Evolutionary conservation across 371 early-diverging fungal species (phyloP), one percentile per base, ranked within the genome.

Genomic region (Rhizopus sp.): DNA sequence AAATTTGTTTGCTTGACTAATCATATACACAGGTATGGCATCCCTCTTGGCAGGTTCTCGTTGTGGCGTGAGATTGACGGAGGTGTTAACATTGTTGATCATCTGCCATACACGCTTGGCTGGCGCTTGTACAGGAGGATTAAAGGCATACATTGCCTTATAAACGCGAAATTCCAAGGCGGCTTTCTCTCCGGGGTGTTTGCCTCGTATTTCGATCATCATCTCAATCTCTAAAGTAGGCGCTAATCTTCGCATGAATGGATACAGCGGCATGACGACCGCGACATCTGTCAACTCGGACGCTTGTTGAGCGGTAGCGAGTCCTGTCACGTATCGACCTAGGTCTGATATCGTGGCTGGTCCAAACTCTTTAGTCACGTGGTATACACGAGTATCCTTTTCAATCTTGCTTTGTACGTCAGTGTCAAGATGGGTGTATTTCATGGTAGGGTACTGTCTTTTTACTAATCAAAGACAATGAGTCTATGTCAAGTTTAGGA

Each of bases 301-400:
- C 3, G 68, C 67, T 55, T 84, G 81, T 39, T 87, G 87, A 5
- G 85, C 85, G 13, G 75, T 56, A 5, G 85, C 81, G 8, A 87
- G 66, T 2, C 83, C 81, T 10, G 87, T 87, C n/a, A 85, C 80
- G 5, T 83, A 76, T 70, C 75, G 77, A 15, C 87, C 87, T 31
- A 87, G 63, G 7, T 80, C 78, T 23, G 84, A 80, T 76, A 79
- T 71, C 5, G 81, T 64, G 0, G 86, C 85, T 9, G 77, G 74
- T 8, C 86, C 85, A 63, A 85, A 87, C 55, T 87, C 87, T 59
- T 83, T 85, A 12, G 83, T 82, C 47, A 87, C 72, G 57, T 87
- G 88, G 47, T 82, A 87, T n/a, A 87, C 70, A 9, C 70, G 55
- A 13, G 80, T 76, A 4, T 69, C 81, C 47, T 68, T 64, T 37